A percentile compares a stretch with the other conserved stretches of the same genome.
These are phyloP conservation scores for Trichoderma aggressivum DNA, from an alignment of 2,329 filamentous ascomycete species.

Conservation along the genomic window DNA sequence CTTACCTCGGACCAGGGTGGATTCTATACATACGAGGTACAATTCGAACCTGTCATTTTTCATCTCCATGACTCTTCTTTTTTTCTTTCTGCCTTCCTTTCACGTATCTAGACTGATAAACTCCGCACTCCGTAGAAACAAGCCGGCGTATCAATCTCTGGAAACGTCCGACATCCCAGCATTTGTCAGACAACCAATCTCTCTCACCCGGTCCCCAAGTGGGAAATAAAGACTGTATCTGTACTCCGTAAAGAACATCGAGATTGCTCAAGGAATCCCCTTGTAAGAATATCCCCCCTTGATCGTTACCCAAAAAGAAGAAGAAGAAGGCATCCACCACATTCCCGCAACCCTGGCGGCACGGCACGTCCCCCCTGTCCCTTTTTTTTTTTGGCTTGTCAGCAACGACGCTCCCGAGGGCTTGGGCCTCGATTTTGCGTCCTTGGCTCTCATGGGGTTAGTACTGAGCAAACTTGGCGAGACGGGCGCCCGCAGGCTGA, in stretches of 20 bases:
- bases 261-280: not conserved
- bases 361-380: constrained; percentile 9
- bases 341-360: constrained; percentile 1
- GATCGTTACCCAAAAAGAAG: not conserved
- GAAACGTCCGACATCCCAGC: not conserved
- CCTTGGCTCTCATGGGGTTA: not conserved
- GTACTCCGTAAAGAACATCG: not conserved
- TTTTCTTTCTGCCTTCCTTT: not conserved
- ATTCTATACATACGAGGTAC: not conserved
- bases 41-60: not conserved
- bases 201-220: not conserved
- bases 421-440: not conserved
- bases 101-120: not conserved
- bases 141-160: not conserved
- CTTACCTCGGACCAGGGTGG: not conserved
- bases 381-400: not conserved
- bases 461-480: not conserved
- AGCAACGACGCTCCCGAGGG: not conserved
- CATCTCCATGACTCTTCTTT: not conserved
- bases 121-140: not conserved
- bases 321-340: not conserved
- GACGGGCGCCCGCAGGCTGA: not conserved
- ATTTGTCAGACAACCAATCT: not conserved
- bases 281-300: not conserved
- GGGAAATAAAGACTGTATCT: not conserved